Conservation (phyloP, 2,329 filamentous ascomycete genomes). For the Fusarium transvaalense region DNA sequence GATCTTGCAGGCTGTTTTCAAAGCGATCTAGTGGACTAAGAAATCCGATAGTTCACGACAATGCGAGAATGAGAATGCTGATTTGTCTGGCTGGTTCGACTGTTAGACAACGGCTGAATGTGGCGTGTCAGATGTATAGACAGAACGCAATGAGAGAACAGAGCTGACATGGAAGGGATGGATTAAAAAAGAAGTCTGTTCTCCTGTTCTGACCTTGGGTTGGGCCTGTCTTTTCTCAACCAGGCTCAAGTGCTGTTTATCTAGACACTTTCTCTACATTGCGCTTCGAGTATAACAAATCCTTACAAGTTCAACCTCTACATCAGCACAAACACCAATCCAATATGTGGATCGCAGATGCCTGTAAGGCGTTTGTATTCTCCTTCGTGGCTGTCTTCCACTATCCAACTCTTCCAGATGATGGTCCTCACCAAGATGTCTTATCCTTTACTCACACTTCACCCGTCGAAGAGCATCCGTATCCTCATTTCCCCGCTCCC, state of each 20-base stretch:
- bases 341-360: slow-evolving; percentile 17
- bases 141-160: neutral
- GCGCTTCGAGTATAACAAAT: no score
- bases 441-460: slow-evolving; percentile 3
- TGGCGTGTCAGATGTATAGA: neutral
- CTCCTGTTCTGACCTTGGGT: no score
- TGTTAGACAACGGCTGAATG: neutral
- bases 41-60: neutral
- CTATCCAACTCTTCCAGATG: neutral
- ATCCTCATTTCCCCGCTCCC: slow-evolving; percentile 3
- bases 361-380: slow-evolving; percentile 11
- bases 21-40: neutral
- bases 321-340: accelerated
- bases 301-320: no score
- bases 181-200: neutral
- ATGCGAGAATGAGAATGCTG: neutral
- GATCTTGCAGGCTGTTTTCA: neutral
- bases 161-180: no score
- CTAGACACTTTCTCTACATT: neutral
- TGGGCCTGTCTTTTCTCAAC: neutral
- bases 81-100: neutral
- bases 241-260: neutral
- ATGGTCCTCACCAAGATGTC: slow-evolving; percentile 6
- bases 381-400: slow-evolving; percentile 14
- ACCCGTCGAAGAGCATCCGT: neutral